Evolutionary conservation across 495 filamentous ascomycete species (phyloP).

Genomic region (Xylaria flabelliformis): DNA sequence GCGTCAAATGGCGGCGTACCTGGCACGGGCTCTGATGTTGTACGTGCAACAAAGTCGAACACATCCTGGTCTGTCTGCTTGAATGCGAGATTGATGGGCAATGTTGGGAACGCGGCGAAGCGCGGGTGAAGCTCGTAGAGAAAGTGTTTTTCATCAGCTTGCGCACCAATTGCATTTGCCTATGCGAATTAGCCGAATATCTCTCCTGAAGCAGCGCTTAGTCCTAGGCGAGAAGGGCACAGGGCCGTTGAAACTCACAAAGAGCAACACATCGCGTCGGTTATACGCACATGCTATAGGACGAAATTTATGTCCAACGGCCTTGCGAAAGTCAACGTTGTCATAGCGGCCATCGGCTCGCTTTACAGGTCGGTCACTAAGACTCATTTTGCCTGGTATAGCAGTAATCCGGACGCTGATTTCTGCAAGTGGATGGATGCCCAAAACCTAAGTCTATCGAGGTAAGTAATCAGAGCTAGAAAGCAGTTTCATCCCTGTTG

Average conservation of each 20-base stretch:
- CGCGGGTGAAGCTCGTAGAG: constrained; percentile 41
- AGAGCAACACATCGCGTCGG: constrained; percentile 40
- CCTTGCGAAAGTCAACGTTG: constrained; percentile 43
- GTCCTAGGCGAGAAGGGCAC: neutral
- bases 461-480: neutral
- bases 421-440: neutral
- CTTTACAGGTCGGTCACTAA: constrained; percentile 28
- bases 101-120: constrained; percentile 41
- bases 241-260: constrained; percentile 28
- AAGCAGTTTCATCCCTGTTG: neutral
- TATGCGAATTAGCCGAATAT: constrained; percentile 7
- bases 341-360: constrained; percentile 39
- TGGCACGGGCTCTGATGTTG: constrained; percentile 32
- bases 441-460: neutral
- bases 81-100: constrained; percentile 40
- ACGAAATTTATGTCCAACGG: constrained; percentile 32
- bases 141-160: constrained; percentile 39
- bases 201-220: neutral
- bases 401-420: neutral
- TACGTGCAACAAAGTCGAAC: constrained; percentile 39
- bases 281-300: constrained; percentile 39
- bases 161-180: constrained; percentile 41
- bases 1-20: constrained; percentile 40
- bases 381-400: constrained; percentile 15
- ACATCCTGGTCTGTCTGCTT: constrained; percentile 41